A percentile compares a stretch with the other conserved stretches of the same genome.
Evolutionary conservation across 805 yeast species (phyloP).

Genomic region (Naumovozyma dairenensis): DNA sequence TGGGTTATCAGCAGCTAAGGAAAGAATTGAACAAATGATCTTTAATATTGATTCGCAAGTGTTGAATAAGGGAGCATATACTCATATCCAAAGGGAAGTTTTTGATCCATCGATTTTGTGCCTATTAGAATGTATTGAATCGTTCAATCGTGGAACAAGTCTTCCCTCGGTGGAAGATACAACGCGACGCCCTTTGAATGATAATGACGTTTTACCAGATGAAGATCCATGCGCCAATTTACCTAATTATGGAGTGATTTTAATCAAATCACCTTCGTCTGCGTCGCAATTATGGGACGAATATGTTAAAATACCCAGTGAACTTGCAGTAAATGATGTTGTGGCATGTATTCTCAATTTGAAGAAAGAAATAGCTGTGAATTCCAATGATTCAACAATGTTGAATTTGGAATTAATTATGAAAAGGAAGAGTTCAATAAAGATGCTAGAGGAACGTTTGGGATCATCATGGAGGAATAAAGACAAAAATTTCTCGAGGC

Average conservation of each 20-base stretch:
- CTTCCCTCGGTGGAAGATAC: too few species aligned
- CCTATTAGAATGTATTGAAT: too few species aligned
- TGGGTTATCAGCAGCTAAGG: too few species aligned
- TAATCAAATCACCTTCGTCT: constrained; percentile 23
- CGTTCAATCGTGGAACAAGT: too few species aligned
- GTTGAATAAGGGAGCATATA: too few species aligned
- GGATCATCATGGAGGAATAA: constrained; percentile 25
- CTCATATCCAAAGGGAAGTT: too few species aligned
- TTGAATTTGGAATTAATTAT: constrained; percentile 10
- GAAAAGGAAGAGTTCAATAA: constrained; percentile 17
- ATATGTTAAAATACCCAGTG: constrained; percentile 21
- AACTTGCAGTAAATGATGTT: constrained; percentile 19
- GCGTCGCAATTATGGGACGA: constrained; percentile 25
- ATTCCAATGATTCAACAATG: constrained; percentile 1
- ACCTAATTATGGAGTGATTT: constrained; percentile 22
- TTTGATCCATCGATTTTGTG: too few species aligned
- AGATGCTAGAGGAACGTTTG: constrained; percentile 16
- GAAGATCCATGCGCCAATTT: constrained; percentile 18
- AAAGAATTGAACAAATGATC: too few species aligned
- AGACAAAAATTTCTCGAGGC: constrained; percentile 26
- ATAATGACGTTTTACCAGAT: too few species aligned
- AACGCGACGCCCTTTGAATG: too few species aligned
- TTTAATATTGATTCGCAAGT: too few species aligned
- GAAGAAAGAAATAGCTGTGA: constrained; percentile 9
- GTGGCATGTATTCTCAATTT: constrained; percentile 13